Percentiles rank a stretch among this genome's conserved stretches.
These are phyloP conservation scores for Auriscalpium microsporum DNA, from an alignment of 768 basidiomycete species.

Conservation along the genomic window DNA sequence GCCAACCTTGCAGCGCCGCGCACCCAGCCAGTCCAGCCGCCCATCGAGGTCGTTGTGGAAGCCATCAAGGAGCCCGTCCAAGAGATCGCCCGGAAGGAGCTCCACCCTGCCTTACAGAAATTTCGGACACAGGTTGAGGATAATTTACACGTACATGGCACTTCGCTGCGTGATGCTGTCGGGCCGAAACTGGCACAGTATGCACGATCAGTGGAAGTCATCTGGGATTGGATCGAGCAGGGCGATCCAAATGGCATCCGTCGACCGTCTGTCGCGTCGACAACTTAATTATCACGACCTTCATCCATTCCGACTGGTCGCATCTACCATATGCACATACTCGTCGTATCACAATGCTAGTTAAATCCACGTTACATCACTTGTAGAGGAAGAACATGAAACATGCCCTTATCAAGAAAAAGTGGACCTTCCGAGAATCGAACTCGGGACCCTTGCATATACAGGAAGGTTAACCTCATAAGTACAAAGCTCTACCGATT, in stretches of 20 bases:
- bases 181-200: background rate
- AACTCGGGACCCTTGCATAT: slow-evolving; percentile 60
- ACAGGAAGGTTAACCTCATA: slow-evolving; percentile 36
- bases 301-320: background rate
- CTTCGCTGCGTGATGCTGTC: slow-evolving; percentile 3
- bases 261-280: background rate
- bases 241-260: background rate
- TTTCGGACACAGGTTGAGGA: background rate
- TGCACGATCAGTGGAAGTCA: background rate
- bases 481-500: slow-evolving; percentile 58
- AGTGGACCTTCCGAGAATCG: slow-evolving; percentile 55
- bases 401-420: slow-evolving; percentile 11
- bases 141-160: background rate
- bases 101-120: slow-evolving; percentile 5
- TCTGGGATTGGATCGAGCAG: background rate
- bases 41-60: background rate
- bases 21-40: background rate
- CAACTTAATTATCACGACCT: background rate
- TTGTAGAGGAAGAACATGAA: background rate
- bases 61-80: background rate
- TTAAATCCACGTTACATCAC: too few relatives aligned
- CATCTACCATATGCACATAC: too few relatives aligned
- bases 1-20: background rate
- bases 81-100: background rate
- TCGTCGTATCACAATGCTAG: too few relatives aligned